Evolutionary conservation across 441 rosid genomes (phyloP).

Genomic region (Capsella rubella): DNA sequence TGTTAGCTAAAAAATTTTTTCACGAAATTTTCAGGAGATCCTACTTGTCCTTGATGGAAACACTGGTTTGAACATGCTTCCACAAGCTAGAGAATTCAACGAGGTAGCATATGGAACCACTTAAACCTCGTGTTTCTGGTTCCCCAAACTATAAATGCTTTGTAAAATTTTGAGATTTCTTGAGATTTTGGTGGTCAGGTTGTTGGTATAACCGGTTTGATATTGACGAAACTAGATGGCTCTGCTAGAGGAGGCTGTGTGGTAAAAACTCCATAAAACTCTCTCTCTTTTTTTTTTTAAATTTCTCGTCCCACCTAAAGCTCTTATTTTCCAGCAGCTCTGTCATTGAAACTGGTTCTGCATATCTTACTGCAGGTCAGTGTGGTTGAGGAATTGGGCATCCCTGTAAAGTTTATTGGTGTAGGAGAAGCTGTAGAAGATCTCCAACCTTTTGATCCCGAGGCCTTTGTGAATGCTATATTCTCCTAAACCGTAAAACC

Average conservation of each 20-base stretch:
- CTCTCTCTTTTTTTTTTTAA: neutral
- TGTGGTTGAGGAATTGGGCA: conserved; percentile 94
- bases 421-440: conserved; percentile 95
- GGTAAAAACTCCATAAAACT: conserved; percentile 50
- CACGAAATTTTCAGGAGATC: conserved; percentile 32
- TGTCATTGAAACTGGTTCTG: conserved; percentile 23
- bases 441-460: conserved; percentile 95
- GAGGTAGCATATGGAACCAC: conserved; percentile 27
- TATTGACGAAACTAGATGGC: conserved; percentile 95
- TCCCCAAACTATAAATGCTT: neutral
- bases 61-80: conserved; percentile 25
- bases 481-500: conserved; percentile 58
- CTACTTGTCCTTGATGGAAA: conserved; percentile 28
- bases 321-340: neutral
- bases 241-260: conserved; percentile 98
- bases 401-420: conserved; percentile 94
- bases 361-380: conserved; percentile 68
- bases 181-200: conserved; percentile 50
- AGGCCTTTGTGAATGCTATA: conserved; percentile 85
- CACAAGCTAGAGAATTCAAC: conserved; percentile 38
- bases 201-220: conserved; percentile 88
- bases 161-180: conserved; percentile 20
- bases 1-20: conserved; percentile 23
- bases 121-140: conserved; percentile 15
- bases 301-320: conserved; percentile 7